Evolutionary conservation across 257 asterid species (phyloP), one percentile per base, ranked within the genome.

Genomic region (Coffea eugenioides): DNA sequence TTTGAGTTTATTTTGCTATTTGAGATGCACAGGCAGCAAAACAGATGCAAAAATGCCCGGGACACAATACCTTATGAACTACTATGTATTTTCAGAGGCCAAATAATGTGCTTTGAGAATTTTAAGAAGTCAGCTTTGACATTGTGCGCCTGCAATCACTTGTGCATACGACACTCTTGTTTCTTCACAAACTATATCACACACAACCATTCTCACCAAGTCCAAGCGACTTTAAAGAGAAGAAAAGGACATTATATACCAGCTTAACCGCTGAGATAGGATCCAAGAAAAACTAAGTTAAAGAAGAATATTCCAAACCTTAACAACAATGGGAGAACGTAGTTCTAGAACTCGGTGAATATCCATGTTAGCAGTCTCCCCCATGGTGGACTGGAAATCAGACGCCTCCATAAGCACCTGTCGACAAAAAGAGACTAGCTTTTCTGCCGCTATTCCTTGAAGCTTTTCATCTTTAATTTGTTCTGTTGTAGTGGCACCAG

Each of bases 321-420:
- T 88, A 75, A 96, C 97, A 83, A 96, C 91, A 79, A 96, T 88
- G 34, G 99, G 97, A 84, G 99, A 92, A 75, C 99, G 92, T 73
- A 96, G 89, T 83, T 96, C 97, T 69, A 96, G 88, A 85, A 96
- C 98, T 82, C 91, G 93, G 84, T 96, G 97, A 84, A 89, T 84
- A 87, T 96, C 95, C 98, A 91, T 90, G 83, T 88, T 90, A 54
- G 90, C 84, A 52, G 94, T 77, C 80, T 96, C 98, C 69, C 87
- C 94, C 86, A 90, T 86, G 89, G 93, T 91, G 80, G 97, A 88
- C 86, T 92, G 99, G 81, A 96, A 93, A 77, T 96, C 97, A 78
- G 97, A 93, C 70, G 98, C 96, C 84, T 94, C 98, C 83, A 87
- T 86, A 80, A 96, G 95, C 76, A 96, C 94, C 83, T 96, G 98